phyloP scores from a whole-genome alignment of 495 filamentous ascomycete genomes.

The Melanomma pulvis-pyrius region DNA sequence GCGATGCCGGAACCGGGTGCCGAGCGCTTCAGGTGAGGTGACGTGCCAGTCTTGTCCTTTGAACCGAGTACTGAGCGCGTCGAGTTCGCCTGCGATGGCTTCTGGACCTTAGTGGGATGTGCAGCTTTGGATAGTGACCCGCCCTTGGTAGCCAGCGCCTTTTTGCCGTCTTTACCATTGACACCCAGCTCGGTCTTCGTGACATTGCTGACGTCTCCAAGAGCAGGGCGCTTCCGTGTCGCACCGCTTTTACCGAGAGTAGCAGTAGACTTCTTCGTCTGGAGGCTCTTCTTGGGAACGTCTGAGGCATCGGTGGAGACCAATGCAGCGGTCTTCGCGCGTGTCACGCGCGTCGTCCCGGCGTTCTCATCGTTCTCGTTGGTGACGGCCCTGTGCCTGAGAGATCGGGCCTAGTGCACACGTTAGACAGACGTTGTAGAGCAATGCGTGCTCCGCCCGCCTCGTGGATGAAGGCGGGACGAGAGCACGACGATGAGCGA shows the following conservation, averaged over 20 bases:
- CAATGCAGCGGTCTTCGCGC: conserved; percentile 85
- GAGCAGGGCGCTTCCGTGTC: conserved; percentile 46
- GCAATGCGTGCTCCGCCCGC: not conserved
- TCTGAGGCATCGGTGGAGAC: conserved; percentile 57
- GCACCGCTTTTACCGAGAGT: conserved; percentile 52
- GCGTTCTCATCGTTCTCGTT: conserved; percentile 96
- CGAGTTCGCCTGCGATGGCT: conserved; percentile 65
- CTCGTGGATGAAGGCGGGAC: not conserved
- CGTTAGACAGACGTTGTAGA: conserved; percentile 14
- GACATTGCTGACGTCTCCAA: conserved; percentile 96
- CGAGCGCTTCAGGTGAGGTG: conserved; percentile 65
- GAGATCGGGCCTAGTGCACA: conserved; percentile 26
- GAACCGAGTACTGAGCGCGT: conserved; percentile 62
- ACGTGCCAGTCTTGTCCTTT: conserved; percentile 59
- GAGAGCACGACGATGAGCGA: not conserved
- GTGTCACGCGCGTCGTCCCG: conserved; percentile 77
- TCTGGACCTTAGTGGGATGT: conserved; percentile 75
- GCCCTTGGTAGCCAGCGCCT: conserved; percentile 55
- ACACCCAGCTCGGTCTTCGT: conserved; percentile 65
- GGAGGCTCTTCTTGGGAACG: conserved; percentile 70
- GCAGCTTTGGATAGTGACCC: conserved; percentile 78
- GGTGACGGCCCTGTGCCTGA: conserved; percentile 65
- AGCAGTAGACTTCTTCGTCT: conserved; percentile 68
- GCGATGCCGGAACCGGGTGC: conserved; percentile 71
- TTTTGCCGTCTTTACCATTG: conserved; percentile 54